Evolutionary conservation across 2,329 filamentous ascomycete genomes (phyloP).

Genomic region (Exophiala xenobiotica): DNA sequence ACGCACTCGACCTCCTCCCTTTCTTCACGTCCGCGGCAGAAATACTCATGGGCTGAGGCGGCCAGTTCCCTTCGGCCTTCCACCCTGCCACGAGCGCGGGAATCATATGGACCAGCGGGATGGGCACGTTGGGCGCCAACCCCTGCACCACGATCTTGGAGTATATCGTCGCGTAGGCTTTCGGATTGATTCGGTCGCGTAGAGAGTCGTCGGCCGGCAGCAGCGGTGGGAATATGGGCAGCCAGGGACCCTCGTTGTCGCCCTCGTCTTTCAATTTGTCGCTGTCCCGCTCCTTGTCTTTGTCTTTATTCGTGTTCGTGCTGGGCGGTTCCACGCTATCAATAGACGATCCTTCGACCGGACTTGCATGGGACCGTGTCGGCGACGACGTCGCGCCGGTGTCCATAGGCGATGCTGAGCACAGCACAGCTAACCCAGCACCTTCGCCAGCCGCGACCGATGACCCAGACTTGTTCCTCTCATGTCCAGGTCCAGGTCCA

Average conservation of each 20-base stretch:
- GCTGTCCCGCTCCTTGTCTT: constrained; percentile 5
- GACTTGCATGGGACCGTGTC: too few relatives aligned
- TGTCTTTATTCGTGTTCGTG: too few relatives aligned
- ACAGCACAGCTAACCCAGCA: too few relatives aligned
- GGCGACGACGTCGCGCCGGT: too few relatives aligned
- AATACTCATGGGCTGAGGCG: constrained; percentile 52
- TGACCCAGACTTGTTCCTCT: too few relatives aligned
- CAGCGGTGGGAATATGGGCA: constrained; percentile 72
- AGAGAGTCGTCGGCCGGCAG: constrained; percentile 73
- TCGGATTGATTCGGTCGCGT: constrained; percentile 71
- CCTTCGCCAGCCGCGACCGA: too few relatives aligned
- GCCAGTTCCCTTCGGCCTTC: constrained; percentile 94
- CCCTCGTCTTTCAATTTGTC: background rate
- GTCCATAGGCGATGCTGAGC: too few relatives aligned
- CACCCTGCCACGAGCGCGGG: constrained; percentile 81
- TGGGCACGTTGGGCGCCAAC: constrained; percentile 79
- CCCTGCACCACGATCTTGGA: constrained; percentile 80
- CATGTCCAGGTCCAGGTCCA: too few relatives aligned
- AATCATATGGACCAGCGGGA: constrained; percentile 81
- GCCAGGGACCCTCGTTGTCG: constrained; percentile 54
- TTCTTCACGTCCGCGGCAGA: constrained; percentile 16
- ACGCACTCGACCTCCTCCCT: constrained; percentile 16
- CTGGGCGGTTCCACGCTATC: too few relatives aligned
- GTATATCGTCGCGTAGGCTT: constrained; percentile 79
- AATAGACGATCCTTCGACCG: too few relatives aligned